A percentile compares a stretch with the other conserved stretches of the same genome.
Evolutionary conservation across 2,329 filamentous ascomycete genomes (phyloP).

Genomic region (Colletotrichum sansevieriae): DNA sequence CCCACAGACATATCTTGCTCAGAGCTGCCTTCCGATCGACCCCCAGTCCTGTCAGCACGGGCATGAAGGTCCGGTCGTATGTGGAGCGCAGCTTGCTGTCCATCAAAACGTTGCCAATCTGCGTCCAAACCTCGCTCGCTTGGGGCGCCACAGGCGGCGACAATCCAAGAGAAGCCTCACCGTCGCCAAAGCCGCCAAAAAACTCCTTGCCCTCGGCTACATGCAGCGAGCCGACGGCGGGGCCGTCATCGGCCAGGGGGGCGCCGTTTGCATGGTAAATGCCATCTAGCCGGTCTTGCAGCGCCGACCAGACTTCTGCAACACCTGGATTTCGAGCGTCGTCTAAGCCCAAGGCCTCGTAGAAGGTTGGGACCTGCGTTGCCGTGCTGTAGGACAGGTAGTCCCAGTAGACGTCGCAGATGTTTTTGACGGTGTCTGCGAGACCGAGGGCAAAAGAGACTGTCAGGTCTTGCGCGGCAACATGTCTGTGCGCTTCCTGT

Average conservation of each 20-base stretch:
- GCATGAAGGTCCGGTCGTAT: conserved; percentile 7
- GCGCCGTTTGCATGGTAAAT: conserved; percentile 2
- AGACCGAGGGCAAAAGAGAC: neutral
- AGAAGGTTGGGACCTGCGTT: neutral
- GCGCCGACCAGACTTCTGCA: neutral
- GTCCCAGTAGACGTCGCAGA: conserved; percentile 6
- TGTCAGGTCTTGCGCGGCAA: conserved; percentile 3
- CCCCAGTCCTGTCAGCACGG: conserved; percentile 2
- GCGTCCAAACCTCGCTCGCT: conserved; percentile 6
- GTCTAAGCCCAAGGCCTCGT: conserved; percentile 1
- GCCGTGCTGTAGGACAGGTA: neutral
- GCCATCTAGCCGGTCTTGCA: neutral
- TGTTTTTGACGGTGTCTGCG: neutral
- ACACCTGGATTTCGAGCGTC: neutral
- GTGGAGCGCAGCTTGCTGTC: conserved; percentile 11
- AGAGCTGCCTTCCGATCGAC: conserved; percentile 5
- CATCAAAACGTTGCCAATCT: conserved; percentile 4
- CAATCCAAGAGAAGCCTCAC: neutral
- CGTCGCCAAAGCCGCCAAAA: neutral
- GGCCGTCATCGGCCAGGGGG: neutral
- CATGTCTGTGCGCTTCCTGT: neutral
- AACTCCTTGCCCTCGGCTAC: neutral
- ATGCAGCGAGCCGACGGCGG: neutral
- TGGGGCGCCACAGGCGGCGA: neutral
- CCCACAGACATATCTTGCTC: neutral